Base-by-base conservation (phyloP, 805 yeast species). In the Sporopachydermia lactativora region DNA sequence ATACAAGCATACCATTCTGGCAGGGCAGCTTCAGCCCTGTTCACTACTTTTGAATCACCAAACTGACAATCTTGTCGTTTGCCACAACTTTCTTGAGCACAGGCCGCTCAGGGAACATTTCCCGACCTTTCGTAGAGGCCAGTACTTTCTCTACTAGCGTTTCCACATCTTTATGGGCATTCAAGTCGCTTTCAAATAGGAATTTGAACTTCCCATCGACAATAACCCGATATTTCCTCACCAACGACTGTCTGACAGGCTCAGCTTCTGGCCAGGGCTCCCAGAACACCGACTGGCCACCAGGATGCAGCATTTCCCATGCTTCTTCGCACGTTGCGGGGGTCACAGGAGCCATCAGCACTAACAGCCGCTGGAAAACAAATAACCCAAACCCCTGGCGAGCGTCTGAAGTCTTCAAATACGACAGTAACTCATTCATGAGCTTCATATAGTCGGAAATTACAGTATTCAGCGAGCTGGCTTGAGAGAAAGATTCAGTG, bases 401-500 rank as follows among this genome's bases (percentile, higher is more conserved):
- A 5, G 73, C 59, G 1, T 54, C 47, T 1, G 58, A 49, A 4
- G 60, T 52, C 31, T 67, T 66, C 3, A 64, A 36, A 0, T 70
- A 67, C 2, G 54, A 46, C 2, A 56, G 51, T 14, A 82, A 49
- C 1, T 64, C 48, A 49, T 76, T 73, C 6, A 94, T 80, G 39
- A 78, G 56, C 52, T 86, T 92, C 95, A 86, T 89, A 52, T 75
- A 81, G 53, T 86, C 94, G 0, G 96, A 83, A 17, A 92, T 72
- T 1, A 85, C 76, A 0, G 96, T 88, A 57, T 92, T 89, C 54
- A 89, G 63, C 0, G 86, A 67, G 18, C 81, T 59, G 1, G 73
- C 68, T 1, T 59, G 63, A 16, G 65, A 73, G 42, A 83, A 71
- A 0, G 95, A 74, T 4, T 62, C 65, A 13, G 80, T 70, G 5